phyloP scores from a whole-genome alignment of 306 rosid species.

The Gastrolobium villosum region DNA sequence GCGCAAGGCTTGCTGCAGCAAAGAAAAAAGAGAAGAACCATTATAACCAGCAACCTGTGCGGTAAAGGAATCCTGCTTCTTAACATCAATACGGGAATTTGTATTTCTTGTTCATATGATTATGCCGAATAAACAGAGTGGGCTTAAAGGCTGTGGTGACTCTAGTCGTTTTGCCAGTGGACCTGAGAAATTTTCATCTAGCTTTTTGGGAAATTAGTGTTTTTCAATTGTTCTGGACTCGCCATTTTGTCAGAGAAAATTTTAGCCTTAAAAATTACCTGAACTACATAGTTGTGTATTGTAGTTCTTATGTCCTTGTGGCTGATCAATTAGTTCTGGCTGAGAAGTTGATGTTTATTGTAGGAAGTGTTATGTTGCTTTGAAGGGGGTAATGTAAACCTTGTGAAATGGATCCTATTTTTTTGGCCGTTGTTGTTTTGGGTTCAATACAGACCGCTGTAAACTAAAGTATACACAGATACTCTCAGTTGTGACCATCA shows the following conservation, averaged over 20 bases:
- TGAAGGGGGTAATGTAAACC: slow-evolving; percentile 2
- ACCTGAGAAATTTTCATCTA: slow-evolving; percentile 58
- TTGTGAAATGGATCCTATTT: slow-evolving; percentile 1
- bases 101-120: slow-evolving; percentile 75
- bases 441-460: background rate
- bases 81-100: slow-evolving; percentile 62
- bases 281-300: slow-evolving; percentile 51
- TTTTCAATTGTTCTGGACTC: slow-evolving; percentile 59
- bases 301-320: slow-evolving; percentile 46
- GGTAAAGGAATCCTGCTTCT: slow-evolving; percentile 59
- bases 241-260: slow-evolving; percentile 52
- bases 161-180: slow-evolving; percentile 57
- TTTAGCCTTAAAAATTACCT: slow-evolving; percentile 50
- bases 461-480: too few relatives aligned
- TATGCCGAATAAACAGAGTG: slow-evolving; percentile 67
- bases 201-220: slow-evolving; percentile 49
- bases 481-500: background rate
- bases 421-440: slow-evolving; percentile 20
- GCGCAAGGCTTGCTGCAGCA: slow-evolving; percentile 84
- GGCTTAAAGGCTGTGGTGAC: slow-evolving; percentile 57
- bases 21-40: slow-evolving; percentile 97
- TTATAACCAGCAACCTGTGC: slow-evolving; percentile 93
- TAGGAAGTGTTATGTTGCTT: slow-evolving; percentile 34
- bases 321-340: slow-evolving; percentile 37
- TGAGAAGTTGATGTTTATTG: slow-evolving; percentile 43